Evolutionary conservation across 768 basidiomycete species (phyloP), one percentile per base, ranked within the genome.

Genomic region (Lyophyllum atratum): DNA sequence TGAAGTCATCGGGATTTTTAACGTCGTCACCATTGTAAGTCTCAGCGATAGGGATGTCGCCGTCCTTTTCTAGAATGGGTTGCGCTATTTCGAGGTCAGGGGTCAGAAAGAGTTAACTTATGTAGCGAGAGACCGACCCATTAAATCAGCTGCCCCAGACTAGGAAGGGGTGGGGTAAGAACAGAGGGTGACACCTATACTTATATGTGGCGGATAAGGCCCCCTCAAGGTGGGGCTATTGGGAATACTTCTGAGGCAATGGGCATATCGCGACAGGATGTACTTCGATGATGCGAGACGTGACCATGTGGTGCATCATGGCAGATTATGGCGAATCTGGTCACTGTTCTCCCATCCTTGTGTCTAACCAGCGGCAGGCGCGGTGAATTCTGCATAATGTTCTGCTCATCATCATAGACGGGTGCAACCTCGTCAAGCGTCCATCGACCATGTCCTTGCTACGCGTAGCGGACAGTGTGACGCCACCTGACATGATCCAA

Each of bases 221-320:
- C 53, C 19, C 34, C 6, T 37, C 11, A 21, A 12, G n/a, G 14
- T 24, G 29, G 14, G 17, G 29, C 0, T 5, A 42, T 19, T 7
- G 26, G 9, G 39, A 3, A 37, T 37, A 15, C 47, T 58, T 53
- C 46, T 43, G 37, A 58, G 39, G 19, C 2, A 43, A 47, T 49
- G 44, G 31, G 39, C 25, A 26, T 50, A 44, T 54, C 52, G 52
- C 47, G 47, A 54, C n/a, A 54, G 24, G 17, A 29, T 7, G 40
- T 44, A 29, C 14, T 7, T 8, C 17, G n/a, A 49, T 59, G 57
- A 29, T 45, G 57, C 34, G 52, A 22, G 3, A 22, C 11, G 28
- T 25, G 24, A 44, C 46, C 52, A 58, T 54, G 46, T 37, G 57
- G 57, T 52, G 45, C 56, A 21, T 2, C 15, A 49, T 43, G 46